Evolutionary conservation across 148 eudicot genomes (phyloP).

Genomic region (Rhododendron simsii): DNA sequence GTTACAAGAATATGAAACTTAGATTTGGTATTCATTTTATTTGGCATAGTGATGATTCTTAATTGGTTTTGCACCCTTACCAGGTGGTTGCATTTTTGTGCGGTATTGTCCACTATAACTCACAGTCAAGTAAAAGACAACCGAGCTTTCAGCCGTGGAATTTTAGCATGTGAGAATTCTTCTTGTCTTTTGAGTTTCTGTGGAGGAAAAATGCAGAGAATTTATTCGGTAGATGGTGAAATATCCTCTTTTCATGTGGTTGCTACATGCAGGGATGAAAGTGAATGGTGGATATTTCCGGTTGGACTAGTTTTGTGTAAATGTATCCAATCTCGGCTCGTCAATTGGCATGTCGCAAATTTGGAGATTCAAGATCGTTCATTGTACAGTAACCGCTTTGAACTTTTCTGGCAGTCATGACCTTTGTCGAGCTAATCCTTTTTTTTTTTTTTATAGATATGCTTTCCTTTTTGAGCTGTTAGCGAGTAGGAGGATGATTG

Average conservation of each 20-base stretch:
- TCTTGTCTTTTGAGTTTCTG: neutral
- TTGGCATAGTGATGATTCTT: neutral
- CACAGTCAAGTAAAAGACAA: slow-evolving; percentile 44
- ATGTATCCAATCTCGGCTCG: slow-evolving; percentile 77
- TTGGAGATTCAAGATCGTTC: slow-evolving; percentile 98
- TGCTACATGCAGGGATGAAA: slow-evolving; percentile 76
- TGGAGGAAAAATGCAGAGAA: neutral
- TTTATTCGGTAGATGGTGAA: neutral
- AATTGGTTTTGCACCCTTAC: slow-evolving; percentile 2
- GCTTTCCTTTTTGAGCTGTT: slow-evolving; percentile 9
- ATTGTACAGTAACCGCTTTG: slow-evolving; percentile 85
- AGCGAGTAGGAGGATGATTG: slow-evolving; percentile 4
- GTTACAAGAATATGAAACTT: neutral
- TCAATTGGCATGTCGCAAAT: slow-evolving; percentile 96
- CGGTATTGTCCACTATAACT: slow-evolving; percentile 63
- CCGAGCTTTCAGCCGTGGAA: slow-evolving; percentile 90
- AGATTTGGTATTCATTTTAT: neutral
- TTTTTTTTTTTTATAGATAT: neutral
- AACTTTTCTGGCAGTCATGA: slow-evolving; percentile 88
- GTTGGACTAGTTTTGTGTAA: slow-evolving; percentile 77
- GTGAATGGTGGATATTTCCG: slow-evolving; percentile 99
- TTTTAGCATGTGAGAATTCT: slow-evolving; percentile 54
- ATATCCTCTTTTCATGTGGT: neutral
- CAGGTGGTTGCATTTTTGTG: slow-evolving; percentile 89
- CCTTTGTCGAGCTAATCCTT: slow-evolving; percentile 8